These are phyloP conservation scores for Dactylellina sp. DNA, from an alignment of 2,329 filamentous ascomycete genomes.

Conservation along the genomic window DNA sequence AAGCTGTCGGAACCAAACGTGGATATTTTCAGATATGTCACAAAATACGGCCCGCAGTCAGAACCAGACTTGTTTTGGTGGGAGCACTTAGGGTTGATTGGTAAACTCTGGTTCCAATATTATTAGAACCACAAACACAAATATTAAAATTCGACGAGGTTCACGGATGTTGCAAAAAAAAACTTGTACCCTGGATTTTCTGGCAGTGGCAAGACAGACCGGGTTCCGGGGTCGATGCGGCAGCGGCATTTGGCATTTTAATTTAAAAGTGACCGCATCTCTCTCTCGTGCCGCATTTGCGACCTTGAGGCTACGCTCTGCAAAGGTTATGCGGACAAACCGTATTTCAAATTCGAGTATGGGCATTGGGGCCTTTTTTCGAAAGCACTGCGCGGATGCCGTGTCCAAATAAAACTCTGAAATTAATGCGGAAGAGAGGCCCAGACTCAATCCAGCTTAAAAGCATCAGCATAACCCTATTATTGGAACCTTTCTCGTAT, in stretches of 20 bases:
- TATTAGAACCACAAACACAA: constrained; percentile 38
- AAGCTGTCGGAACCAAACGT: constrained; percentile 37
- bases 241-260: constrained; percentile 25
- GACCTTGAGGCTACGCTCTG: not conserved
- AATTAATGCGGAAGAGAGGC: constrained; percentile 27
- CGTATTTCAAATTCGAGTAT: constrained; percentile 20
- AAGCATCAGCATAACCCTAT: constrained; percentile 49
- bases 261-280: constrained; percentile 6
- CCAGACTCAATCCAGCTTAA: constrained; percentile 20
- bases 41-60: constrained; percentile 35
- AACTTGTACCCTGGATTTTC: constrained; percentile 11
- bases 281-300: constrained; percentile 38
- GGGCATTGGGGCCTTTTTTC: not conserved
- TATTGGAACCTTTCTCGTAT: constrained; percentile 56
- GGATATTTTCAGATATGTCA: constrained; percentile 48
- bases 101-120: constrained; percentile 1
- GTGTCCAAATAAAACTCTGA: constrained; percentile 34
- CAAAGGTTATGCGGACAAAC: too few relatives aligned
- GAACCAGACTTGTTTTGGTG: constrained; percentile 9
- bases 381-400: not conserved
- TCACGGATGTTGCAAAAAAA: constrained; percentile 37
- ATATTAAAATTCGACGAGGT: constrained; percentile 32
- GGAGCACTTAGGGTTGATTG: not conserved
- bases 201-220: constrained; percentile 4
- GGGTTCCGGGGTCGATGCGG: constrained; percentile 43